Evolutionary conservation across 2,329 filamentous ascomycete genomes (phyloP).

Genomic region (Sporothrix pallida): DNA sequence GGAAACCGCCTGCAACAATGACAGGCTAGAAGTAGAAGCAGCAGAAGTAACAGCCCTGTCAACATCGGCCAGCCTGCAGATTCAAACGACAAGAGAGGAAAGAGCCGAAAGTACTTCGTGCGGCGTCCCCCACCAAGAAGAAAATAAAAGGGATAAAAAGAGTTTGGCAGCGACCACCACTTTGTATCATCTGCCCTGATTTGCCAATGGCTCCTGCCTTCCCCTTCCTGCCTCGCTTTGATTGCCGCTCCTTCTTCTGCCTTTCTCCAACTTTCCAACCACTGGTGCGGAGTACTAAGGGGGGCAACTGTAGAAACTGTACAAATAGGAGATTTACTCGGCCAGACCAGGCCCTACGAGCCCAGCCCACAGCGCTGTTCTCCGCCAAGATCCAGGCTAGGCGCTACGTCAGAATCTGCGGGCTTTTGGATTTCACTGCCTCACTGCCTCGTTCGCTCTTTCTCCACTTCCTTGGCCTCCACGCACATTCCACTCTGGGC

Average conservation of each 20-base stretch:
- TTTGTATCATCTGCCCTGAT: conserved; percentile 15
- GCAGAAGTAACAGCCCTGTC: no score
- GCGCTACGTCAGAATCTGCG: background rate
- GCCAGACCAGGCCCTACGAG: conserved; percentile 12
- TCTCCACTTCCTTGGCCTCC: conserved; percentile 20
- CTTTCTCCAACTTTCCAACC: conserved; percentile 11
- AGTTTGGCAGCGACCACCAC: conserved; percentile 7
- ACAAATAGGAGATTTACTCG: background rate
- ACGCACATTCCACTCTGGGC: background rate
- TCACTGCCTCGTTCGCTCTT: conserved; percentile 12
- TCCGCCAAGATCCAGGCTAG: background rate
- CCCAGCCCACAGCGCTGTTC: background rate
- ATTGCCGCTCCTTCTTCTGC: background rate
- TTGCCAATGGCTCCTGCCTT: conserved; percentile 29
- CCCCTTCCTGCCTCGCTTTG: background rate
- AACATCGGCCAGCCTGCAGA: no score
- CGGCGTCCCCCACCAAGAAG: no score
- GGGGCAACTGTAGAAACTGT: background rate
- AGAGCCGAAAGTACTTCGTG: background rate
- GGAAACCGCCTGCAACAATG: background rate
- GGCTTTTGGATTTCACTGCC: background rate
- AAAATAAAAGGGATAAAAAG: no score
- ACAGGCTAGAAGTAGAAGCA: background rate
- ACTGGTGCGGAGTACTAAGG: background rate
- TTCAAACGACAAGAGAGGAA: background rate